Conservation (phyloP, 1,139 yeast genomes). For the Saccharomyces hybrid region DNA sequence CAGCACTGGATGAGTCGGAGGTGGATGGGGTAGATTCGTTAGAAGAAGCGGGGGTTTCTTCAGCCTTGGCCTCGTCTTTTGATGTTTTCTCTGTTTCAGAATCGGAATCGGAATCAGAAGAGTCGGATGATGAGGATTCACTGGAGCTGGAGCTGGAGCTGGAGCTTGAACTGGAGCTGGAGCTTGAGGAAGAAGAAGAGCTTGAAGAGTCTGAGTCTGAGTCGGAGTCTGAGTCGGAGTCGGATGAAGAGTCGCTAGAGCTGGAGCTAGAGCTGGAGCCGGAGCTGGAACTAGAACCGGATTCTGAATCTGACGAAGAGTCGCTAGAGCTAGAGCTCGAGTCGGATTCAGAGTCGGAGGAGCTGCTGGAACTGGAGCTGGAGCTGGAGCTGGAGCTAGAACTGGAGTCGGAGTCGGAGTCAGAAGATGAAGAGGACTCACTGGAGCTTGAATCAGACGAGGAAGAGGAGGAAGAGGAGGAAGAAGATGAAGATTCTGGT, state of each 20-base stretch:
- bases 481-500: conserved; percentile 8
- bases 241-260: conserved; percentile 9
- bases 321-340: conserved; percentile 8
- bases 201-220: conserved; percentile 16
- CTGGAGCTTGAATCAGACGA: conserved; percentile 8
- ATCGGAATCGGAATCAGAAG: conserved; percentile 16
- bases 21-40: conserved; percentile 8
- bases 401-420: conserved; percentile 10
- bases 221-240: conserved; percentile 7
- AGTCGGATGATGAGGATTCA: background rate
- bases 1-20: conserved; percentile 6
- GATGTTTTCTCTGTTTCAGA: conserved; percentile 6
- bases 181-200: conserved; percentile 9
- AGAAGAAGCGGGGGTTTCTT: conserved; percentile 3
- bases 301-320: conserved; percentile 10
- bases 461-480: conserved; percentile 11
- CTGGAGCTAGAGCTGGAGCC: conserved; percentile 1
- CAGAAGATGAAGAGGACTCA: conserved; percentile 4
- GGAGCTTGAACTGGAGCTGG: background rate
- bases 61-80: background rate
- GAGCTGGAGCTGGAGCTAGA: conserved; percentile 10
- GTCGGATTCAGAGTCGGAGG: conserved; percentile 8
- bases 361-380: conserved; percentile 7
- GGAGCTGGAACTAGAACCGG: conserved; percentile 13
- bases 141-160: conserved; percentile 15